Conservation (phyloP, 768 basidiomycete genomes). For the Boletus sp. region DNA sequence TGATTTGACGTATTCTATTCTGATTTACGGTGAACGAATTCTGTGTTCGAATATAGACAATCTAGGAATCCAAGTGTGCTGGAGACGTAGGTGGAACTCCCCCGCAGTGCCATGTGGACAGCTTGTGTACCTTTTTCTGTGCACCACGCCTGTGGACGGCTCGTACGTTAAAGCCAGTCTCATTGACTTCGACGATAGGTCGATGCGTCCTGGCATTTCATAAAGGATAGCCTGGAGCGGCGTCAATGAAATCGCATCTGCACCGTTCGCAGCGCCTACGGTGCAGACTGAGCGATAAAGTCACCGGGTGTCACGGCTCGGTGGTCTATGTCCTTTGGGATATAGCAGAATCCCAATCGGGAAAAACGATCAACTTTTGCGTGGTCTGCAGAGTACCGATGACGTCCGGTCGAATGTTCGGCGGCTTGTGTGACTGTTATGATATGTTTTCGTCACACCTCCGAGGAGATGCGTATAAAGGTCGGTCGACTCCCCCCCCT, state of each 20-base stretch:
- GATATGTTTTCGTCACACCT: slow-evolving; percentile 35
- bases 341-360: slow-evolving; percentile 17
- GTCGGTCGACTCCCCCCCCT: slow-evolving; percentile 3
- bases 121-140: slow-evolving; percentile 12
- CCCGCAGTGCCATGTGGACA: slow-evolving; percentile 21
- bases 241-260: slow-evolving; percentile 1
- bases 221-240: slow-evolving; percentile 9
- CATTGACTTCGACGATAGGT: slow-evolving; percentile 25
- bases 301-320: slow-evolving; percentile 27
- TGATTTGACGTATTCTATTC: slow-evolving; percentile 27
- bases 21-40: slow-evolving; percentile 23
- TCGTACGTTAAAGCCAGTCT: neutral
- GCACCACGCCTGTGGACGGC: slow-evolving; percentile 5
- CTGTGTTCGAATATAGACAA: slow-evolving; percentile 18
- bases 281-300: slow-evolving; percentile 14
- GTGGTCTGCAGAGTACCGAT: slow-evolving; percentile 1
- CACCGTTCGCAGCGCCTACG: neutral
- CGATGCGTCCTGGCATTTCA: slow-evolving; percentile 8
- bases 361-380: slow-evolving; percentile 20
- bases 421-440: slow-evolving; percentile 28
- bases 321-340: slow-evolving; percentile 13
- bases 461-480: slow-evolving; percentile 29
- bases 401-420: slow-evolving; percentile 20
- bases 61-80: slow-evolving; percentile 9
- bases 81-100: neutral